Base-by-base conservation (phyloP, 306 rosid species). In the Dryas octopetala region DNA sequence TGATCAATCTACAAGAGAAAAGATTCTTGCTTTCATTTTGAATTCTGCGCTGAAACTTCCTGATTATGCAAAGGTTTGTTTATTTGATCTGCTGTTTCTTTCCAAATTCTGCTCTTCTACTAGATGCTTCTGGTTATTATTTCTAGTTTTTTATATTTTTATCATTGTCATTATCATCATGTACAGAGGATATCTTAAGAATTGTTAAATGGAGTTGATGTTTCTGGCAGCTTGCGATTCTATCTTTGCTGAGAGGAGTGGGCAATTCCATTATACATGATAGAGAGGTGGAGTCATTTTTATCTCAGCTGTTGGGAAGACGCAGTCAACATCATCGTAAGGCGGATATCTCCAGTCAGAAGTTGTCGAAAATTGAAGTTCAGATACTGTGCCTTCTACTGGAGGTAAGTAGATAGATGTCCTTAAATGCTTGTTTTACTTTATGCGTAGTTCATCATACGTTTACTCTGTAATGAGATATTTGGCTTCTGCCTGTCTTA, bases 1-100 rank as follows among this genome's bases (percentile, higher is more conserved):
- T 86, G 95, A 88, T 79, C 90, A 86, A 81, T 51, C 91, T 65
- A 90, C 93, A 40, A 90, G 86, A 79, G 80, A 85, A 71, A 78
- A 76, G 74, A 84, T 95, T 79, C 85, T 89, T 49, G 86, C 86
- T 60, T 90, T 89, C 82, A 83, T 90, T 80, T 83, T 95, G 89
- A 85, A 88, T 79, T 88, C 89, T 71, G 80, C 90, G 74, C 73
- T 87, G 59, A 80, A 87, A 71, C 84, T 87, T 67, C 85, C 97
- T 64, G 87, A 91, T 67, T 86, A 88, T 64, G 96, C 88, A 68
- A 95, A 91, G 98, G 98, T 94, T 81, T 80, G 91, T 45, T 54
- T 47, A 26, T 74, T 40, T 75, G 45, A 41, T 62, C 17, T 68
- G 48, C 80, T 80, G 73, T 54, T 47, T 46, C 9, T 72, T 71